Conservation (phyloP, 805 yeast genomes). For the Metschnikowia kunwiensis region DNA sequence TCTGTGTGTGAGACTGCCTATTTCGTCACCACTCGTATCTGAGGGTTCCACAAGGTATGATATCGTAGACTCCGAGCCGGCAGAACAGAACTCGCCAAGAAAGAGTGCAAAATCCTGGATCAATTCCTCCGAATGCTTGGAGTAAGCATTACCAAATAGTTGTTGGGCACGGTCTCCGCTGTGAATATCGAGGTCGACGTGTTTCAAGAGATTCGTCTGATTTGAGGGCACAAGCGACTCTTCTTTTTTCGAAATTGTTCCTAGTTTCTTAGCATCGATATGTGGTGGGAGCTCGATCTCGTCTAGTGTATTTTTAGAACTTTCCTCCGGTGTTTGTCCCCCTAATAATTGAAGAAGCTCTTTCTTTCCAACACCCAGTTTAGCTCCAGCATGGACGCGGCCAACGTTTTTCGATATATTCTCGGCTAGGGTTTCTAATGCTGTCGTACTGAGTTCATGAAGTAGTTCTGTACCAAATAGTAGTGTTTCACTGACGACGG, state of each 20-base stretch:
- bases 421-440: slow-evolving; percentile 1
- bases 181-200: slow-evolving; percentile 9
- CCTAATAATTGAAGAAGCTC: slow-evolving; percentile 14
- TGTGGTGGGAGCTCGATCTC: slow-evolving; percentile 36
- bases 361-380: slow-evolving; percentile 9
- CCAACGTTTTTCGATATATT: slow-evolving; percentile 1
- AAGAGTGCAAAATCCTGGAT: slow-evolving; percentile 15
- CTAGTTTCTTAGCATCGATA: slow-evolving; percentile 32
- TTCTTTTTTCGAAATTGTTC: slow-evolving; percentile 11
- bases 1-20: not conserved
- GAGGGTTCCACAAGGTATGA: slow-evolving; percentile 13
- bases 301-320: slow-evolving; percentile 25
- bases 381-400: not conserved
- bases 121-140: slow-evolving; percentile 21
- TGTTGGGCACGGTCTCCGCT: not conserved
- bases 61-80: slow-evolving; percentile 6
- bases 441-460: not conserved
- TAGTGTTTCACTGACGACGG: not conserved
- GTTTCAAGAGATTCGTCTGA: slow-evolving; percentile 1
- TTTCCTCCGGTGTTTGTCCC: slow-evolving; percentile 3
- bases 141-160: slow-evolving; percentile 18
- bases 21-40: not conserved
- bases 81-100: slow-evolving; percentile 7
- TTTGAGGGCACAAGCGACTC: not conserved
- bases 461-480: slow-evolving; percentile 11